Evolutionary conservation across 2,329 filamentous ascomycete species (phyloP).

Genomic region (Peltaster fructicola): DNA sequence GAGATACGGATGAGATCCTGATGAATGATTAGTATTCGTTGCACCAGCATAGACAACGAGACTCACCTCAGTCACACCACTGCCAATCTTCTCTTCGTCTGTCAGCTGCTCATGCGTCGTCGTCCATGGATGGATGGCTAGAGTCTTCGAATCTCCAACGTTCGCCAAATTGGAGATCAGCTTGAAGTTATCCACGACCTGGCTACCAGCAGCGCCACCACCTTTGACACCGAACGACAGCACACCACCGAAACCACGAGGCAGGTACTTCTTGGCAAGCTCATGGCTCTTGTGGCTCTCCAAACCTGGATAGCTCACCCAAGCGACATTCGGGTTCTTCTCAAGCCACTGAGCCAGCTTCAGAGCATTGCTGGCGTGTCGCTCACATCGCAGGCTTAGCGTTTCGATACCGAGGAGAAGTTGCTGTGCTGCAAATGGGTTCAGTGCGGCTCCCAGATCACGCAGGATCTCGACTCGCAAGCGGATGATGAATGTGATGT

Average conservation of each 20-base stretch:
- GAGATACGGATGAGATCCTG: slow-evolving; percentile 87
- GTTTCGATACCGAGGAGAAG: slow-evolving; percentile 81
- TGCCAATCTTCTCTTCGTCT: slow-evolving; percentile 61
- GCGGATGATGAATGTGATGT: slow-evolving; percentile 66
- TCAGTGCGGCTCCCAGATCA: slow-evolving; percentile 66
- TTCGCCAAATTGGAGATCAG: slow-evolving; percentile 92
- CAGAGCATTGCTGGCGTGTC: slow-evolving; percentile 71
- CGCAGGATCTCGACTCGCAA: slow-evolving; percentile 79
- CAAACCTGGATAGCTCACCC: slow-evolving; percentile 88
- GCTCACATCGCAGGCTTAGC: slow-evolving; percentile 66
- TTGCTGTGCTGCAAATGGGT: slow-evolving; percentile 86
- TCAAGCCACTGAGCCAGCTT: slow-evolving; percentile 69
- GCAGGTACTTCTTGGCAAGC: slow-evolving; percentile 72
- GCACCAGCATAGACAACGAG: background rate
- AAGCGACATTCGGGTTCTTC: slow-evolving; percentile 65
- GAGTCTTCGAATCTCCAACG: slow-evolving; percentile 85
- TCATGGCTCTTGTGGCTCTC: slow-evolving; percentile 65
- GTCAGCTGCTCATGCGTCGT: slow-evolving; percentile 88
- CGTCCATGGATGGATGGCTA: slow-evolving; percentile 88
- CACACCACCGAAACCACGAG: slow-evolving; percentile 72
- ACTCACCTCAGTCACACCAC: slow-evolving; percentile 49
- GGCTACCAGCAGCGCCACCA: slow-evolving; percentile 61
- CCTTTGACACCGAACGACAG: slow-evolving; percentile 89
- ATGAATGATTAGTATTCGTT: slow-evolving; percentile 2
- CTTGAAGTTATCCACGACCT: slow-evolving; percentile 88